Percentiles rank a stretch among this genome's conserved stretches.
These are phyloP conservation scores for Graphilbum sp. DNA, from an alignment of 2,329 filamentous ascomycete genomes.

Conservation along the genomic window DNA sequence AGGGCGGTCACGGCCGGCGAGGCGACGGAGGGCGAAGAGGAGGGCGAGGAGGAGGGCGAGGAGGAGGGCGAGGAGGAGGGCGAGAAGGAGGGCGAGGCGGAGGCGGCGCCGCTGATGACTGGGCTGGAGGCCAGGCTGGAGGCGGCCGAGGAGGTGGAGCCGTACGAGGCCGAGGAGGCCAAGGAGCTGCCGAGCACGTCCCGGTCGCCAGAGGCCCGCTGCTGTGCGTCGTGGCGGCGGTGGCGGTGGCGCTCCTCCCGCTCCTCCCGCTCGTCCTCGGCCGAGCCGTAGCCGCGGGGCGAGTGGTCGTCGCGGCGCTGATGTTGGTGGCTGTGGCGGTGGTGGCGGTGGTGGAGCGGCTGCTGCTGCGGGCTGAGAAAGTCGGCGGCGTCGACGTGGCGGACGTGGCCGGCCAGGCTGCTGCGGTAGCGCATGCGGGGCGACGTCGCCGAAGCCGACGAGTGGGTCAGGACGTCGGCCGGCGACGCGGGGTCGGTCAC, in stretches of 20 bases:
- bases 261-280: constrained; percentile 10
- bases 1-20: constrained; percentile 6
- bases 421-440: no score
- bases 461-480: constrained; percentile 6
- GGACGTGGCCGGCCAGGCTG: neutral
- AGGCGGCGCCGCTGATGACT: no score
- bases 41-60: constrained; percentile 5
- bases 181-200: constrained; percentile 8
- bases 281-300: constrained; percentile 9
- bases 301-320: neutral
- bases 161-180: constrained; percentile 6
- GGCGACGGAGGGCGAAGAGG: constrained; percentile 2
- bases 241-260: constrained; percentile 8
- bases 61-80: no score
- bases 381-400: constrained; percentile 1
- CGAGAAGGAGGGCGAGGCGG: no score
- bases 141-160: neutral
- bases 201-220: constrained; percentile 6
- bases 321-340: no score
- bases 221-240: constrained; percentile 6
- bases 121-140: no score
- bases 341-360: no score
- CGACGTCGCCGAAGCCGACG: constrained; percentile 3
- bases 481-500: neutral
- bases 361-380: constrained; percentile 1